These are phyloP conservation scores for Phytophthora ramorum DNA, from an alignment of 352 stramenopile genomes.

Conservation along the genomic window DNA sequence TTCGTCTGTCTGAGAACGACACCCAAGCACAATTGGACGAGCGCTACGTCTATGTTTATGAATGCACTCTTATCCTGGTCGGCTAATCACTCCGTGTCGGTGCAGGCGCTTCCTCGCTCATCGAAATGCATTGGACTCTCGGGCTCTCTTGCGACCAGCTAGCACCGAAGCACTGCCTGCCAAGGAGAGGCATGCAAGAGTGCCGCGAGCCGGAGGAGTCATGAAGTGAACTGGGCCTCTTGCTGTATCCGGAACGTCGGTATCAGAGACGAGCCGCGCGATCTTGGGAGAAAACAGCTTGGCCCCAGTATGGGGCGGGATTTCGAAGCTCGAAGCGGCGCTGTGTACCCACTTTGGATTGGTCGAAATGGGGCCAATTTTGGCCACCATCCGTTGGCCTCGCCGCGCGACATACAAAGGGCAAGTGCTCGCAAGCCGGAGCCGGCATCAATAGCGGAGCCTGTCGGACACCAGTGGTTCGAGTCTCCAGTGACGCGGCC, in stretches of 20 bases:
- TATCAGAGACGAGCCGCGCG: constrained; percentile 26
- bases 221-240: constrained; percentile 7
- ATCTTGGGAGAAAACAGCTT: constrained; percentile 9
- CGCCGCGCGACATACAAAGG: constrained; percentile 18
- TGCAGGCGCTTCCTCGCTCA: not conserved
- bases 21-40: constrained; percentile 22
- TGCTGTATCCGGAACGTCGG: not conserved
- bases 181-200: too few relatives aligned
- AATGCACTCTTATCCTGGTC: not conserved
- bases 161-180: too few relatives aligned
- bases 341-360: constrained; percentile 16
- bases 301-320: constrained; percentile 7
- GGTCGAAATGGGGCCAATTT: constrained; percentile 26
- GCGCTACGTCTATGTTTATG: constrained; percentile 24
- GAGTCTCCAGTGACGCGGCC: constrained; percentile 7
- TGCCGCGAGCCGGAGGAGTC: not conserved
- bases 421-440: constrained; percentile 16
- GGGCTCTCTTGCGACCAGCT: not conserved
- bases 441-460: constrained; percentile 22
- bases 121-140: constrained; percentile 10
- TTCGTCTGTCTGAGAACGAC: not conserved
- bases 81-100: constrained; percentile 10
- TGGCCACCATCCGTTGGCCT: constrained; percentile 24
- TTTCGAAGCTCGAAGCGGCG: constrained; percentile 16
- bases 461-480: constrained; percentile 23